A percentile compares a stretch with the other conserved stretches of the same genome.
Conservation (phyloP, 2,329 filamentous ascomycete genomes). For the Sordariomycetes sp. region DNA sequence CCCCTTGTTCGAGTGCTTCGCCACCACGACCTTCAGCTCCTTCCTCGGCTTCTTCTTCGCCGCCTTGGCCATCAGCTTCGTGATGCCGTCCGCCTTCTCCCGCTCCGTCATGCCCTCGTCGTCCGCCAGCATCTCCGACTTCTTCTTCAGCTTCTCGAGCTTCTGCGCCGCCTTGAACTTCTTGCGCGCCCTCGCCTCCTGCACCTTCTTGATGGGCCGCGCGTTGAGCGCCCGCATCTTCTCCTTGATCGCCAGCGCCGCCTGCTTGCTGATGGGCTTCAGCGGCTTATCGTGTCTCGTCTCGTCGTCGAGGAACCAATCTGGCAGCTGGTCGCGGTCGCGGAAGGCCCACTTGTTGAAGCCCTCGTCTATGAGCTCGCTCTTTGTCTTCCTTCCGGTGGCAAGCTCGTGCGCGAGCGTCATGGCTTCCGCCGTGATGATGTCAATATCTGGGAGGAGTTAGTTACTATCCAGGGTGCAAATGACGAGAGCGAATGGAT, state of each 20-base stretch:
- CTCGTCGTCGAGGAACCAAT: slow-evolving; percentile 98
- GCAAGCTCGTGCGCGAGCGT: slow-evolving; percentile 88
- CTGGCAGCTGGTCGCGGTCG: slow-evolving; percentile 81
- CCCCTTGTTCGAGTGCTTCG: slow-evolving; percentile 72
- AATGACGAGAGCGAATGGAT: not conserved
- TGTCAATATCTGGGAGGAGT: slow-evolving; percentile 63
- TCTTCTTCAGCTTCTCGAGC: slow-evolving; percentile 93
- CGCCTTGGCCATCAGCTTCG: slow-evolving; percentile 70
- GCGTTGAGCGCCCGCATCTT: slow-evolving; percentile 89
- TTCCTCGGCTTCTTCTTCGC: slow-evolving; percentile 78
- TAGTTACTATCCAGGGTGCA: not conserved
- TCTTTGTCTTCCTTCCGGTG: slow-evolving; percentile 67
- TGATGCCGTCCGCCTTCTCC: slow-evolving; percentile 83
- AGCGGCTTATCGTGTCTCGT: slow-evolving; percentile 69
- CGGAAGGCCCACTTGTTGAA: slow-evolving; percentile 92
- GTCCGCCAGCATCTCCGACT: slow-evolving; percentile 79
- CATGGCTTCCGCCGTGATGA: slow-evolving; percentile 99
- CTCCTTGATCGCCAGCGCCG: slow-evolving; percentile 84
- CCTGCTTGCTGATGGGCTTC: slow-evolving; percentile 85
- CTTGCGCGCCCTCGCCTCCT: slow-evolving; percentile 91
- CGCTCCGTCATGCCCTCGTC: slow-evolving; percentile 92
- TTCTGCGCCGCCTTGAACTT: slow-evolving; percentile 88
- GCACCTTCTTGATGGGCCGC: slow-evolving; percentile 96
- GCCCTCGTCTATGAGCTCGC: slow-evolving; percentile 77
- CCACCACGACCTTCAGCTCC: slow-evolving; percentile 80